phyloP scores from a whole-genome alignment of 2,329 filamentous ascomycete species.

The Colletotrichum cuscutae region DNA sequence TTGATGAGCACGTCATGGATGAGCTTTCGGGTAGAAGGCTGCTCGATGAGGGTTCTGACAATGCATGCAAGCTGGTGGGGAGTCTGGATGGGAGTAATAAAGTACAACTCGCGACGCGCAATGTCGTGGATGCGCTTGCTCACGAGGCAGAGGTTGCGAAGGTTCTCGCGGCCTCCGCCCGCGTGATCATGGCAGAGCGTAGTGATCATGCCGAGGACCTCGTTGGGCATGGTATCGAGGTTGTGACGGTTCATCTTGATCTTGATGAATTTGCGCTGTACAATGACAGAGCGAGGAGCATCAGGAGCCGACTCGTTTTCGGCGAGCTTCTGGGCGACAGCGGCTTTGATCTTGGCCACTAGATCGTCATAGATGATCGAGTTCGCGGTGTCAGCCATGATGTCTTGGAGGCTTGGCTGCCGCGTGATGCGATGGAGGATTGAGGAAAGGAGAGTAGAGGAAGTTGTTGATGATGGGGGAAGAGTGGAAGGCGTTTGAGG shows the following conservation, averaged over 20 bases:
- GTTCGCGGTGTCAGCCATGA: too few species aligned
- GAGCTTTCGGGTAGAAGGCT: background rate
- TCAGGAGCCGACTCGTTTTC: background rate
- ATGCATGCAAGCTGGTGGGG: background rate
- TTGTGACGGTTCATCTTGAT: background rate
- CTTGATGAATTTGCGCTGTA: too few species aligned
- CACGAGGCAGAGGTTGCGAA: background rate
- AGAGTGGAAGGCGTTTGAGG: background rate
- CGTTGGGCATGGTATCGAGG: constrained; percentile 7
- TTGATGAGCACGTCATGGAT: background rate
- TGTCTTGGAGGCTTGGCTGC: background rate
- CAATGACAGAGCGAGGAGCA: background rate
- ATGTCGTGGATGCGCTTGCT: background rate
- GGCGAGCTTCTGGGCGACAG: background rate
- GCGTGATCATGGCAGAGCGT: background rate
- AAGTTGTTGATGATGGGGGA: background rate
- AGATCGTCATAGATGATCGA: too few species aligned
- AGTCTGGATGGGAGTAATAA: background rate
- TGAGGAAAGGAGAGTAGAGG: background rate
- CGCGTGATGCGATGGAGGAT: background rate
- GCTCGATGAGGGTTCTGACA: constrained; percentile 22
- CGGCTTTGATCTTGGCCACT: background rate
- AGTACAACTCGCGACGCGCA: constrained; percentile 13
- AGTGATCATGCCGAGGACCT: constrained; percentile 7
- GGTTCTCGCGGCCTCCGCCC: background rate